Percentiles rank a stretch among this genome's conserved stretches.
These are phyloP conservation scores for Leccinum fuscescens DNA, from an alignment of 1,284 basidiomycete genomes.

Conservation along the genomic window DNA sequence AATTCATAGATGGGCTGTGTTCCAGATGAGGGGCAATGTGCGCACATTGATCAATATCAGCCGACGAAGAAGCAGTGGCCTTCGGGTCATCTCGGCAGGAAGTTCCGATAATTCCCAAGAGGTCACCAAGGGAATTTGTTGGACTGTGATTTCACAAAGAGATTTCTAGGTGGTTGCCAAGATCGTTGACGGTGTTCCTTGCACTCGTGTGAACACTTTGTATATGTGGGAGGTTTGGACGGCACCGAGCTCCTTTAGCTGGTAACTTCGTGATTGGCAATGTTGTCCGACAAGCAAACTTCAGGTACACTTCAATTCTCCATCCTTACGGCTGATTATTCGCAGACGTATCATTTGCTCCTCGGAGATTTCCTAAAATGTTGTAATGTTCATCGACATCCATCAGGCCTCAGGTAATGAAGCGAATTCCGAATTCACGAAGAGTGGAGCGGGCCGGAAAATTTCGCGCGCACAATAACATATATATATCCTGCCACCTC, in stretches of 20 bases:
- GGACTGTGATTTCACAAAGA: not conserved
- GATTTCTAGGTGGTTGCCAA: not conserved
- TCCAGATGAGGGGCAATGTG: not conserved
- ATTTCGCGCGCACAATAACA: not conserved
- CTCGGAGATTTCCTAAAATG: not conserved
- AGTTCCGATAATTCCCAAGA: not conserved
- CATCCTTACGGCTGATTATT: not conserved
- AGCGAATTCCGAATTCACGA: constrained; percentile 22
- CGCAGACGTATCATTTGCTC: not conserved
- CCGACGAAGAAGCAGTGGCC: not conserved
- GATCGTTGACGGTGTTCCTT: no score
- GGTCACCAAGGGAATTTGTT: not conserved
- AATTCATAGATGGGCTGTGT: not conserved
- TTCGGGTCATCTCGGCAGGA: not conserved
- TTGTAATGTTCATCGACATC: not conserved
- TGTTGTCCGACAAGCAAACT: not conserved
- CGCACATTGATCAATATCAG: not conserved
- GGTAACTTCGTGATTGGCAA: no score
- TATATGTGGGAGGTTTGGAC: not conserved
- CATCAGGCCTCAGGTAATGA: not conserved
- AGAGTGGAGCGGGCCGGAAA: not conserved
- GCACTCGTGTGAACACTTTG: no score
- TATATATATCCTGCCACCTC: not conserved
- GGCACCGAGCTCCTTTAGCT: no score
- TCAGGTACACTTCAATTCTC: not conserved